phyloP scores from a whole-genome alignment of 208 protist species.

The Trypanosomatidae sp. region DNA sequence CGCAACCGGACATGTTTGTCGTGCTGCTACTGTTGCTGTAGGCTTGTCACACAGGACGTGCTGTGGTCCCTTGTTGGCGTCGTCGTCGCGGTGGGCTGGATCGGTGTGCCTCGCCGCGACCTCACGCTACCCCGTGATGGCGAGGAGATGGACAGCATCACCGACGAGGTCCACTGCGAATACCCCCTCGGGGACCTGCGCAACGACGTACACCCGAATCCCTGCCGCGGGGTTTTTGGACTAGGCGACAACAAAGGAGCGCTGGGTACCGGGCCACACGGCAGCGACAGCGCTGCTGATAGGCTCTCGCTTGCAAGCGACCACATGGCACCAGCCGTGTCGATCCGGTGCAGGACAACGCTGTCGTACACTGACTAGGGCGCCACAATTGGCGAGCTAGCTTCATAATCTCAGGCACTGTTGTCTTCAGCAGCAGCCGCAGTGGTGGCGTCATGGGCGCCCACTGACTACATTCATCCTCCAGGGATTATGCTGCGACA shows the following conservation, averaged over 20 bases:
- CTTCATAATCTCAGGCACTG: neutral
- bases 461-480: too few relatives aligned
- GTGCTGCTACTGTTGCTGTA: neutral
- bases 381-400: neutral
- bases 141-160: neutral
- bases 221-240: conserved; percentile 11
- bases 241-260: conserved; percentile 16
- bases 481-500: too few relatives aligned
- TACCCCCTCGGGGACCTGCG: neutral
- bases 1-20: neutral
- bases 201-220: conserved; percentile 7
- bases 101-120: neutral
- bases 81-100: neutral
- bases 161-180: neutral
- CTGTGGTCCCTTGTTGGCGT: too few relatives aligned
- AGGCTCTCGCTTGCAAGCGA: conserved; percentile 9
- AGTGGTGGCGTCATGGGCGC: neutral
- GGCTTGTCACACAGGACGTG: neutral
- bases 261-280: neutral
- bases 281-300: neutral
- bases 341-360: conserved; percentile 10
- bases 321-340: conserved; percentile 9
- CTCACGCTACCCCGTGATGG: neutral
- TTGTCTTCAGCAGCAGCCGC: neutral
- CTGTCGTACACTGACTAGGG: conserved; percentile 15